Percentiles rank a stretch among this genome's conserved stretches.
Conservation (phyloP, 371 early-diverging fungal genomes). For the Actinomortierella ambigua region DNA sequence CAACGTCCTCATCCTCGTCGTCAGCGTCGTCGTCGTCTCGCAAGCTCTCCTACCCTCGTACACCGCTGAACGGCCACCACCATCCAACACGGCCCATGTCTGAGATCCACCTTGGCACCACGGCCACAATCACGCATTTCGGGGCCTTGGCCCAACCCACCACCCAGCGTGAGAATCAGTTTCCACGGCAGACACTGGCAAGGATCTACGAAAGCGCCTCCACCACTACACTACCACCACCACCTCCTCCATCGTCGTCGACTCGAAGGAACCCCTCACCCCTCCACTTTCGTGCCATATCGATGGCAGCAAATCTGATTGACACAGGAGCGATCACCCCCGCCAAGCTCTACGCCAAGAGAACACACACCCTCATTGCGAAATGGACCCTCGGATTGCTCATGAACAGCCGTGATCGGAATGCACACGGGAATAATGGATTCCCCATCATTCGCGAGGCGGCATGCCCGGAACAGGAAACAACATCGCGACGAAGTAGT, state of each 20-base stretch:
- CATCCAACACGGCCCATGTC: slow-evolving; percentile 34
- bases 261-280: slow-evolving; percentile 21
- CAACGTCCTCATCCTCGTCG: too few relatives aligned
- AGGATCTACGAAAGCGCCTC: too few relatives aligned
- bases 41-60: too few relatives aligned
- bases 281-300: slow-evolving; percentile 42
- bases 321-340: slow-evolving; percentile 42
- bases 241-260: too few relatives aligned
- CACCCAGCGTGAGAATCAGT: too few relatives aligned
- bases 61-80: too few relatives aligned
- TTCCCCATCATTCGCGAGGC: slow-evolving; percentile 38
- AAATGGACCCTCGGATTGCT: slow-evolving; percentile 46
- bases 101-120: slow-evolving; percentile 3
- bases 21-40: too few relatives aligned
- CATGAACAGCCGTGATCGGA: slow-evolving; percentile 30
- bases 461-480: slow-evolving; percentile 16
- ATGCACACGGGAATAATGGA: slow-evolving; percentile 3
- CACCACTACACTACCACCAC: too few relatives aligned
- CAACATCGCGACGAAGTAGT: neutral
- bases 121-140: too few relatives aligned
- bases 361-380: slow-evolving; percentile 46
- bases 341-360: slow-evolving; percentile 36
- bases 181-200: too few relatives aligned
- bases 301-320: slow-evolving; percentile 43
- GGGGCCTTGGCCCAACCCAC: too few relatives aligned